Base-by-base conservation (phyloP, 2,329 filamentous ascomycete species). In the Didymella glomerata region DNA sequence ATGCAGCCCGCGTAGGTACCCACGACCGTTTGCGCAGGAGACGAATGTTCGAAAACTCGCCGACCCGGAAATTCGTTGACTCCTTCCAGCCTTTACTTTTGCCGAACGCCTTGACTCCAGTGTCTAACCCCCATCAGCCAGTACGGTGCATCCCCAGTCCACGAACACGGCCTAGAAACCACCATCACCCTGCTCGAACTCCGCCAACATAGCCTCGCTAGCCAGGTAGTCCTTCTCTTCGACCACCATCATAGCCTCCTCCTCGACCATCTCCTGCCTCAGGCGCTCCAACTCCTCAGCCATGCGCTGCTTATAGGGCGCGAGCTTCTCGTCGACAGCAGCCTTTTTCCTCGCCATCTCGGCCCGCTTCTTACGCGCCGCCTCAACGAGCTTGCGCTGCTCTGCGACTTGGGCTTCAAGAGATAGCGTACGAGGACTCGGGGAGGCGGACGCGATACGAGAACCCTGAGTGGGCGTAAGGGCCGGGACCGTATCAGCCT, bases 201-300 rank as follows among this genome's bases (percentile, higher is more conserved):
- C 68, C 25, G 46, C 56, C 27, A 68, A 60, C 55, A 68, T 64
- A 45, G 44, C 54, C n/a, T 60, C 48, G 20, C 64, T 67, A 6
- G 61, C 62, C 6, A 51, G 56, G 4, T 62, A 59, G 1, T 63
- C 63, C 30, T 66, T 27, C 4, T 64, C 51, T 2, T 71, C 68
- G 47, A 69, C 68, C 1, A n/a, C 51, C 20, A 54, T 60, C 1
- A 47, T 54, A 0, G 25, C 53, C 22, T 67, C 61, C 38, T 71
- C 66, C 2, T 69, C 63, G 9, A 67, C 59, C 36, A 67, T 46
- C 44, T 68, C 66, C 24, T 32, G 45, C 1, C 51, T 48, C 9
- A 74, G 20, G 10, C 58, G 57, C 13, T 71, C 67, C 14, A 72
- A 44, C 59, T 73, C 66, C 34, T 65, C 67, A 1, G 57, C 50